Base-by-base conservation (phyloP, 108 stramenopile species). In the Nitzschia sp. region DNA sequence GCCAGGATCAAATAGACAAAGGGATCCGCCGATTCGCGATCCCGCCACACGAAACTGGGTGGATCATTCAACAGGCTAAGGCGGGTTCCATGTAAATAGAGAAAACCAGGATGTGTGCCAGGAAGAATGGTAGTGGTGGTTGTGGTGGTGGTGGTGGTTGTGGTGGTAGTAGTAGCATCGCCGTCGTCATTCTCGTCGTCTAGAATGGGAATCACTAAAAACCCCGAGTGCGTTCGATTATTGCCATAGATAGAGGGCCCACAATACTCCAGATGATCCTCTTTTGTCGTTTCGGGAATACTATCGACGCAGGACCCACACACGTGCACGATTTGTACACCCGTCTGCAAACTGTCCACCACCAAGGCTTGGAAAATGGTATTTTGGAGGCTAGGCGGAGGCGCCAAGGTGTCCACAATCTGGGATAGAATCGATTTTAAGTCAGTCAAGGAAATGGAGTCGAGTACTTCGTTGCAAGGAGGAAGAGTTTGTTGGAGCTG, bases 231-330 rank as follows among this genome's bases (percentile, higher is more conserved):
- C 3, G 21, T 21, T 45, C 5, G 30, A 45, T 61, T 38, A 21
- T 13, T 11, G 1, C 60, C 60, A 44, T 44, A 44, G 28, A 41
- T 17, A 44, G 8, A 21, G 23, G 22, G 3, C 2, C 60, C 60
- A 23, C 60, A 61, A 34, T 61, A 61, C 19, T 61, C 25, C 41
- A 41, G 48, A 50, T 50, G 48, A 50, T 21, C 19, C 16, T 11
- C 48, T 22, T 21, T 4, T 21, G 8, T 21, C 38, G 38, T 9
- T 41, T 41, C 38, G 5, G 48, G 48, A 50, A 50, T 50, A 22
- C 48, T 50, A 5, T 11, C 19, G 5, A n/a, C 21, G 21, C 48
- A 50, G 4, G 48, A 50, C 19, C 48, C 48, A 50, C 48, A 50
- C 8, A 50, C 48, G 8, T 50, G 48, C 8, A 50, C 21, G 9